Evolutionary conservation across 371 early-diverging fungal genomes (phyloP), one percentile per base, ranked within the genome.

Genomic region (Syncephalis fuscata): DNA sequence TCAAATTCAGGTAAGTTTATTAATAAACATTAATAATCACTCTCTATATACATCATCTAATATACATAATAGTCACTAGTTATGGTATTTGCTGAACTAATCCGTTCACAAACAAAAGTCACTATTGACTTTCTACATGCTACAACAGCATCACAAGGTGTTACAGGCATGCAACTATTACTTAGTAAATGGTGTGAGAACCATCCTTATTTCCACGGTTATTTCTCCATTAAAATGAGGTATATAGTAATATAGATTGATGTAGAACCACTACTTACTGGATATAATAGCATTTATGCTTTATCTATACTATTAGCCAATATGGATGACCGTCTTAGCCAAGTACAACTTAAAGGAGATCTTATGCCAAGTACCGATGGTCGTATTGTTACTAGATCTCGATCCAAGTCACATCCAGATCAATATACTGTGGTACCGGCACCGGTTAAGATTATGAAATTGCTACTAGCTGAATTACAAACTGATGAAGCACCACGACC

Each of bases 61-160:
- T 32, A 11, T 7, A 4, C 32, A 32, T 32, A 7, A 32, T 32
- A 32, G 67, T 82, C 88, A n/a, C 64, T 92, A n/a, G 70, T 92
- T 3, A 65, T 84, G 59, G 79, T 88, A 11, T 85, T 90, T 61
- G 87, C 87, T 32, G 88, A 90, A 44, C 65, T 92, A 45, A 67
- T 84, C 38, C 67, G 75, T 32, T 68, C 64, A 25, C 82, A 89
- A 45, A 68, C 76, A 43, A 71, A 78, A 10, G 74, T 76, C 10
- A 74, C 82, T 0, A 62, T 82, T 45, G 68, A 78, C 39, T 82
- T 84, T 61, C 62, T 88, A 44, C 32, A 32, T 32, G 54, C 62
- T 16, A 62, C 60, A 3, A 54, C 74, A 2, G 61, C 62, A 32
- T 60, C 80, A 25, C 57, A 70, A 16, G 73, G 71, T 8, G 62